A percentile compares a stretch with the other conserved stretches of the same genome.
These are phyloP conservation scores for Acanthamoeba royreba DNA, from an alignment of 208 protist genomes.

Conservation along the genomic window DNA sequence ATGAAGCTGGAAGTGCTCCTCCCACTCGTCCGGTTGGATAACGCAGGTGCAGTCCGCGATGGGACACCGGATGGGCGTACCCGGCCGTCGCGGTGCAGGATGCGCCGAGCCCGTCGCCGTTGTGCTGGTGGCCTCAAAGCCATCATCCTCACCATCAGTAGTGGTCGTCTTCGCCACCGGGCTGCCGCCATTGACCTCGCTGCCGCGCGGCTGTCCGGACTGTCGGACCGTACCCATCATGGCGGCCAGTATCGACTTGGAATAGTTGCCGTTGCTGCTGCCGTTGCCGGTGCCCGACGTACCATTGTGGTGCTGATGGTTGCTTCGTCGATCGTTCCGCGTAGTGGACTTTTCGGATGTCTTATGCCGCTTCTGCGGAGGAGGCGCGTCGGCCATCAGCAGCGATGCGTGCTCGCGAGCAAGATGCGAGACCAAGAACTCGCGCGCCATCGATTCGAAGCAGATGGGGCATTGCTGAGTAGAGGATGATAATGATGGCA, in stretches of 20 bases:
- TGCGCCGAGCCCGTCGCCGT: too few relatives aligned
- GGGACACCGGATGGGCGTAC: not conserved
- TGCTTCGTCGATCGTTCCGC: not conserved
- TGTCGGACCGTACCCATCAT: too few relatives aligned
- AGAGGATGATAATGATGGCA: not conserved
- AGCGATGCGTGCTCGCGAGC: too few relatives aligned
- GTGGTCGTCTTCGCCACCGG: too few relatives aligned
- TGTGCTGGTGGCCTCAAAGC: not conserved
- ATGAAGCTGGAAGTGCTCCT: conserved; percentile 3
- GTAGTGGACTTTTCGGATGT: not conserved
- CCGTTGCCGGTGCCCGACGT: not conserved
- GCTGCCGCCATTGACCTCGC: too few relatives aligned
- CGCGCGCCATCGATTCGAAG: not conserved
- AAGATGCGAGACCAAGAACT: not conserved
- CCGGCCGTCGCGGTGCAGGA: too few relatives aligned
- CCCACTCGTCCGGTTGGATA: not conserved
- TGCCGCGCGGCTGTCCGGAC: too few relatives aligned
- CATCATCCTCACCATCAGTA: not conserved
- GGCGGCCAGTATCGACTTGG: too few relatives aligned
- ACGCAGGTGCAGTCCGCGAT: not conserved
- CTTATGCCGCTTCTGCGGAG: not conserved
- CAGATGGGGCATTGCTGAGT: not conserved
- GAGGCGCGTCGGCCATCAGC: not conserved
- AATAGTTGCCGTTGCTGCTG: too few relatives aligned
- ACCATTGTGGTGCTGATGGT: not conserved